A percentile compares a stretch with the other conserved stretches of the same genome.
Conservation (phyloP, 2,329 filamentous ascomycete genomes). For the Trichoderma asperellum region DNA sequence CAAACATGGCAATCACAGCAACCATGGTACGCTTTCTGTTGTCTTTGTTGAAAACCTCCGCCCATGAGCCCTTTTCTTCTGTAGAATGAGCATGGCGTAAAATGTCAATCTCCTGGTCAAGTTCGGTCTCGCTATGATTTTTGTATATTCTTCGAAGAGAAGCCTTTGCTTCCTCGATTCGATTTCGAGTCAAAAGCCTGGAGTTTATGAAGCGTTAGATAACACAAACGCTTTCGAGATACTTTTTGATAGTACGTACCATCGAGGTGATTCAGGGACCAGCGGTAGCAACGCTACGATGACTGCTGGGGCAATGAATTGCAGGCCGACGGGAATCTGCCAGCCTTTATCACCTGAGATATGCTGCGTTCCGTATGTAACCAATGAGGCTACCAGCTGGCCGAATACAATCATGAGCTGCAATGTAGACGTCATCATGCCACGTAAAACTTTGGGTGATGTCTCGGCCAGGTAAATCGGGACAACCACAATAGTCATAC, state of each 20-base stretch:
- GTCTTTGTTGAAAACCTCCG: slow-evolving; percentile 33
- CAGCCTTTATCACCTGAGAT: slow-evolving; percentile 40
- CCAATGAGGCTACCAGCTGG: slow-evolving; percentile 35
- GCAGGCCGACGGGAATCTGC: slow-evolving; percentile 51
- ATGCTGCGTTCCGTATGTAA: slow-evolving; percentile 36
- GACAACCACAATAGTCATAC: slow-evolving; percentile 40
- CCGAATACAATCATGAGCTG: slow-evolving; percentile 39
- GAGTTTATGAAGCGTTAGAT: not conserved
- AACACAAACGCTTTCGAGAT: too few relatives aligned
- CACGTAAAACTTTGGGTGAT: slow-evolving; percentile 36
- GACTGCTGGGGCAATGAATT: slow-evolving; percentile 47
- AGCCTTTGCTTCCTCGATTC: slow-evolving; percentile 43
- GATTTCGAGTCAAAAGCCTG: slow-evolving; percentile 42
- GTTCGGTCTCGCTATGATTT: slow-evolving; percentile 36
- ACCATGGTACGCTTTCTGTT: slow-evolving; percentile 36
- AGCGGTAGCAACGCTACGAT: slow-evolving; percentile 43
- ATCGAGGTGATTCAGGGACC: slow-evolving; percentile 52
- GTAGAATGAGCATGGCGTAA: slow-evolving; percentile 31
- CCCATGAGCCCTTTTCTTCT: slow-evolving; percentile 34
- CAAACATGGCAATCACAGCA: slow-evolving; percentile 39
- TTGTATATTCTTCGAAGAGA: slow-evolving; percentile 41
- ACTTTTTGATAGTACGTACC: slow-evolving; percentile 26
- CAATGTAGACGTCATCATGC: slow-evolving; percentile 38
- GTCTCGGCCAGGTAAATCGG: slow-evolving; percentile 40
- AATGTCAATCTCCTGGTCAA: slow-evolving; percentile 35